Percentiles rank a stretch among this genome's conserved stretches.
Evolutionary conservation across 164 flowering plant genomes (phyloP).

Genomic region (Houttuynia cordata): DNA sequence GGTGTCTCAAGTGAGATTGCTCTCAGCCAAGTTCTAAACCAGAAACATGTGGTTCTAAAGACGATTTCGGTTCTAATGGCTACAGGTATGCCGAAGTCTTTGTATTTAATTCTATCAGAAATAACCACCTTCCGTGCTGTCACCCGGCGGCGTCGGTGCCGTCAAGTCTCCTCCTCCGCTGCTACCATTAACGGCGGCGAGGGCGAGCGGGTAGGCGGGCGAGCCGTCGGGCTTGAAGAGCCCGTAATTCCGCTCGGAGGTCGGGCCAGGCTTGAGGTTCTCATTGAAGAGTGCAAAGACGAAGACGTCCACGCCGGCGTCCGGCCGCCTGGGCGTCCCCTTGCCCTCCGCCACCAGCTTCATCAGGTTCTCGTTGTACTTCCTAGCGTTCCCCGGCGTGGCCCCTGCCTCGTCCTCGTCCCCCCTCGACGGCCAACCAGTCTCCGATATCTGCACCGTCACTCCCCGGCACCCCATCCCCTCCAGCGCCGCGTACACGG

Average conservation of each 20-base stretch:
- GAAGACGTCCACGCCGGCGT: slow-evolving; percentile 16
- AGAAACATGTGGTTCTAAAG: no score
- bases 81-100: no score
- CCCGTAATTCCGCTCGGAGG: slow-evolving; percentile 39
- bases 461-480: slow-evolving; percentile 20
- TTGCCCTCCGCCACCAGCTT: slow-evolving; percentile 18
- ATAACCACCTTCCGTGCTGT: no score
- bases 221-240: slow-evolving; percentile 38
- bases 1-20: no score
- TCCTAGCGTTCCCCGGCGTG: slow-evolving; percentile 30
- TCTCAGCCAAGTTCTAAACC: no score
- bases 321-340: slow-evolving; percentile 42
- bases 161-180: background rate
- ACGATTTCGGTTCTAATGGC: no score
- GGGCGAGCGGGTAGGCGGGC: slow-evolving; percentile 31
- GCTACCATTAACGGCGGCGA: background rate
- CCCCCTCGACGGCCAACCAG: slow-evolving; percentile 48
- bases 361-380: slow-evolving; percentile 32
- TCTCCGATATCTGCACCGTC: slow-evolving; percentile 32
- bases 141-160: no score
- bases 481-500: slow-evolving; percentile 25
- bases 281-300: slow-evolving; percentile 41
- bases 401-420: slow-evolving; percentile 36
- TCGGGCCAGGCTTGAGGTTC: slow-evolving; percentile 39
- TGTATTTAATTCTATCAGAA: no score